These are phyloP conservation scores for Suillus variegatus DNA, from an alignment of 768 basidiomycete species.

Conservation along the genomic window DNA sequence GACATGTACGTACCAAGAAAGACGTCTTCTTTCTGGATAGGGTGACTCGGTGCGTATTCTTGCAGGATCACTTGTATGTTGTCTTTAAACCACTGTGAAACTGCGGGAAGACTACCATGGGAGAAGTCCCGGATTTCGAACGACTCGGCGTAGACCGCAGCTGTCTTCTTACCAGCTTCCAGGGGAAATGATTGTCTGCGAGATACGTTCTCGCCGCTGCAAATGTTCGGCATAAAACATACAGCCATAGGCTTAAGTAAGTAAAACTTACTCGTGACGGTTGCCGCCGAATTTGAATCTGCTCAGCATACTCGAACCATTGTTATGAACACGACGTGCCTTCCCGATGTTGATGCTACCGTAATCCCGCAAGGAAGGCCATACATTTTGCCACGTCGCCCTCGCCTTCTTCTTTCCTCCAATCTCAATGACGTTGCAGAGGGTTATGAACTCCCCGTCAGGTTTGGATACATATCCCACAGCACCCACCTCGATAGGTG, in stretches of 20 bases:
- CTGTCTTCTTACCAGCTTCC: slow-evolving; percentile 62
- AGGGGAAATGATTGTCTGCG: slow-evolving; percentile 62
- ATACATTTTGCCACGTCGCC: slow-evolving; percentile 46
- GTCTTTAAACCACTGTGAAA: slow-evolving; percentile 72
- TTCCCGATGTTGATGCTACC: slow-evolving; percentile 48
- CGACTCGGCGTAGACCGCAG: slow-evolving; percentile 68
- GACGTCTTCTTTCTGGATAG: slow-evolving; percentile 60
- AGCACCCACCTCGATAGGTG: slow-evolving; percentile 61
- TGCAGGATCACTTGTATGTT: slow-evolving; percentile 66
- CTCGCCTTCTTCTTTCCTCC: slow-evolving; percentile 25
- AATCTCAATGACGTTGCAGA: slow-evolving; percentile 70
- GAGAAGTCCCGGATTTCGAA: slow-evolving; percentile 71
- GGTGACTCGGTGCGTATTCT: slow-evolving; percentile 46
- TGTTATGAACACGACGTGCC: slow-evolving; percentile 48
- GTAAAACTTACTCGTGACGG: not conserved
- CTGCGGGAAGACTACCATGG: slow-evolving; percentile 47
- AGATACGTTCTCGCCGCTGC: slow-evolving; percentile 46
- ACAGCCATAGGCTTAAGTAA: not conserved
- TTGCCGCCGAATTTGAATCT: not conserved
- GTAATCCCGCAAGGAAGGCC: slow-evolving; percentile 64
- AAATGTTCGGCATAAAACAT: slow-evolving; percentile 1
- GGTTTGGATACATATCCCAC: slow-evolving; percentile 76
- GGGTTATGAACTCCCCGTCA: slow-evolving; percentile 65
- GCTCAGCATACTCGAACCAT: slow-evolving; percentile 34
- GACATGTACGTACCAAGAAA: slow-evolving; percentile 39